A percentile compares a stretch with the other conserved stretches of the same genome.
These are phyloP conservation scores for Cymodocea nodosa DNA, from an alignment of 116 monocot species.

Conservation along the genomic window DNA sequence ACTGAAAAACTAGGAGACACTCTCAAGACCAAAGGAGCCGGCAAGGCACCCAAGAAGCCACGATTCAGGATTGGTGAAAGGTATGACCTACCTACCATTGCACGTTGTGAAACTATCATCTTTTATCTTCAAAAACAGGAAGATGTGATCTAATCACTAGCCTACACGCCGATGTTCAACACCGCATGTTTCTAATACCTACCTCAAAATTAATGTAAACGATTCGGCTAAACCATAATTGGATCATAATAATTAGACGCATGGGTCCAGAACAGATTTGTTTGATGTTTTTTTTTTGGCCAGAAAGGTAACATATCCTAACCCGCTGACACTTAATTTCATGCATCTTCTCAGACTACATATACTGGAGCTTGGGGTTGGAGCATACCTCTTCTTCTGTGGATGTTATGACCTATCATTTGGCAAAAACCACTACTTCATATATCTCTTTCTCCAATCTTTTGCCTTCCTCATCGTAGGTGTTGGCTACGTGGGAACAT, in stretches of 20 bases:
- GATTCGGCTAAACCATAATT: too few species aligned
- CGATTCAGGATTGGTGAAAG: slow-evolving; percentile 5
- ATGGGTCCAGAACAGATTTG: too few species aligned
- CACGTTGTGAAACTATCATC: too few species aligned
- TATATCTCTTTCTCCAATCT: slow-evolving; percentile 63
- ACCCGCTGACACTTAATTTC: too few species aligned
- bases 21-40: slow-evolving; percentile 3
- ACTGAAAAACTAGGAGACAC: slow-evolving; percentile 20
- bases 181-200: too few species aligned
- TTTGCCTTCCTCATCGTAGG: slow-evolving; percentile 64
- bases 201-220: too few species aligned
- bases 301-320: too few species aligned
- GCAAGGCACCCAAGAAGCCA: slow-evolving; percentile 8
- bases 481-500: slow-evolving; percentile 65
- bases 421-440: slow-evolving; percentile 60
- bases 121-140: too few species aligned
- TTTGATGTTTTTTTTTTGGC: too few species aligned
- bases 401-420: slow-evolving; percentile 65
- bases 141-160: too few species aligned
- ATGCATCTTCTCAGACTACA: slow-evolving; percentile 69
- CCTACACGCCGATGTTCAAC: too few species aligned
- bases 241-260: too few species aligned
- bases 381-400: slow-evolving; percentile 79
- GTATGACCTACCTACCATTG: not conserved
- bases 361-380: slow-evolving; percentile 60